Base-by-base conservation (phyloP, 495 filamentous ascomycete species). In the Podospora comata region DNA sequence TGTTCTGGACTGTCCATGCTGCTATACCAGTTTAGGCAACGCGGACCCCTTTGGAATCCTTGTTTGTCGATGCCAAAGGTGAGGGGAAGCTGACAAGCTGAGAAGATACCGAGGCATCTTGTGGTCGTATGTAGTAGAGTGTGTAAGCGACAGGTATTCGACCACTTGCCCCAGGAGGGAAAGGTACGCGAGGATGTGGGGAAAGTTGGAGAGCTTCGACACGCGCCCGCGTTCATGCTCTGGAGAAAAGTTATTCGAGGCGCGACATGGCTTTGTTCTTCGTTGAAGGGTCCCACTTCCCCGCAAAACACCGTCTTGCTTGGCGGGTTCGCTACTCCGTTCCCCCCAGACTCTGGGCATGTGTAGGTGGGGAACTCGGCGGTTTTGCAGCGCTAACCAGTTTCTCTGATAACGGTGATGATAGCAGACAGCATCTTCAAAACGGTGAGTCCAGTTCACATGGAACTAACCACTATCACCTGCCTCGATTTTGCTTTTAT, bases 91-190 rank as follows among this genome's bases (percentile, higher is more conserved):
- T 62, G 55, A 18, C 6, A 58, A 58, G 55, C 55, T 65, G 11
- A 48, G 60, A 44, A 69, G 55, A 18, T 71, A 67, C 64, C 65
- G 65, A 67, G 65, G 65, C 44, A 62, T 67, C 27, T 27, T 61
- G 59, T 27, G 28, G 59, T 27, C 19, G 20, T 13, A 32, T 5
- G 20, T 13, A 32, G 30, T 32, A 7, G 4, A 32, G 30, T 32
- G 30, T 48, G 39, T 48, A 13, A 48, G 39, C 39, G 39, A 48
- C 39, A 48, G 39, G 39, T 48, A 48, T 11, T 13, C 9, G 15
- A 48, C 15, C 39, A 48, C 39, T 48, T 48, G 39, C 0, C 39
- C 39, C 39, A 48, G 39, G 39, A 48, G 39, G 39, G 39, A 48
- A 48, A 13, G 39, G 39, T 13, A 48, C 39, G 39, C 39, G 56